These are phyloP conservation scores for Helianthus annuus DNA, from an alignment of 129 eudicot species.

Conservation along the genomic window DNA sequence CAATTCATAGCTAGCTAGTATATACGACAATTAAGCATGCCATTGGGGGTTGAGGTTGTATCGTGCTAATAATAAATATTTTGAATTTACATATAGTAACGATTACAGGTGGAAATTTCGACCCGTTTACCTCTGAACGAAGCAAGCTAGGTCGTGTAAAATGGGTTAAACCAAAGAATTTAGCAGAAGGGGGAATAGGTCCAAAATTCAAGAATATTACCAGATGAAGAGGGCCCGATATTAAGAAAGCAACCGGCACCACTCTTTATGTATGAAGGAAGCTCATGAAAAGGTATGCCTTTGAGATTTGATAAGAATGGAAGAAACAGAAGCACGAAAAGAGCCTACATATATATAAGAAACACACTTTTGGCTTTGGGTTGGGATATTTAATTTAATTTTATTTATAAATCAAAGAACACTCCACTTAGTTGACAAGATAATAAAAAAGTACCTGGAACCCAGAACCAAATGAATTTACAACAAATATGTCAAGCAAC, in stretches of 20 bases:
- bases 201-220: constrained; percentile 34
- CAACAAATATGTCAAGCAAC: constrained; percentile 93
- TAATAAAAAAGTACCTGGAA: constrained; percentile 64
- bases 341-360: constrained; percentile 57
- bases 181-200: not conserved
- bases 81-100: not conserved
- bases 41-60: not conserved
- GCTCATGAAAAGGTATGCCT: constrained; percentile 86
- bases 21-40: not conserved
- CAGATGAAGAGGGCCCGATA: constrained; percentile 43
- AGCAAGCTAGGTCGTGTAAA: not conserved
- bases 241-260: constrained; percentile 90
- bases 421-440: constrained; percentile 7
- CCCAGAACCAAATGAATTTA: constrained; percentile 92
- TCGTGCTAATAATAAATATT: not conserved
- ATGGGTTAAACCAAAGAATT: not conserved
- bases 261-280: constrained; percentile 65
- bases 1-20: not conserved
- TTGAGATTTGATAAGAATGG: constrained; percentile 76
- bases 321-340: constrained; percentile 83
- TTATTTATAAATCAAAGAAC: not conserved
- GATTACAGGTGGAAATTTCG: not conserved
- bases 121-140: constrained; percentile 1
- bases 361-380: constrained; percentile 9
- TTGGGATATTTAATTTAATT: not conserved